Evolutionary conservation across 2,329 filamentous ascomycete genomes (phyloP), one percentile per base, ranked within the genome.

Genomic region (Chrysosphaeria jannelii): DNA sequence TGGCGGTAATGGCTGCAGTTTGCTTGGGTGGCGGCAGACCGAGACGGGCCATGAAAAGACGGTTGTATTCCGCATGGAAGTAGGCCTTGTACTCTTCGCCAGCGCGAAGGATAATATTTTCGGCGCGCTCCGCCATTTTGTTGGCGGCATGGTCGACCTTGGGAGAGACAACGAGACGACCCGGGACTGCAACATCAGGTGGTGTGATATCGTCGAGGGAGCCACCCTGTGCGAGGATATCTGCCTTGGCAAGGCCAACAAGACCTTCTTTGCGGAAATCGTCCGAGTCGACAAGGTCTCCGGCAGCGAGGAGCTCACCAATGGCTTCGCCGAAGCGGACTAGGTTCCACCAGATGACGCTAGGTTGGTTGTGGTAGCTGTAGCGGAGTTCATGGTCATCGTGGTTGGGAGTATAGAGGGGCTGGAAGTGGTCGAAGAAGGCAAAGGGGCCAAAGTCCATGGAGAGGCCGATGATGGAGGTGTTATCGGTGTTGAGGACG

Each of bases 311-410:
- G 2, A 90, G 51, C 43, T 93, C 85, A 11, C 76, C 85, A 0
- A 97, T 40, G 1, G 71, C 61, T 45, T 97, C 85, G 27, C 78
- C 85, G 0, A 97, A 57, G 2, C 85, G 65, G 1, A 91, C 76
- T 0, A 93, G 53, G 36, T 93, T 93, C 85, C 85, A 97, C 85
- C 85, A 97, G 37, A 97, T 85, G 27, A 97, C 72, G 20, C 68
- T 79, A 0, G 85, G 79, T 39, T 97, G 85, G 40, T 90, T 90
- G 33, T 68, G 67, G 50, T 93, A 97, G 33, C 65, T 67, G 41
- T 97, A 97, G 22, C 85, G 62, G 14, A 89, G 50, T 47, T 70
- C 57, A 38, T 70, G 57, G 38, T 97, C 85, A 42, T 97, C 85
- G 40, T 97, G 85, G 39, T 97, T 97, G 1, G 85, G 85, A 0